These are phyloP conservation scores for Penicillium concentricum DNA, from an alignment of 2,329 filamentous ascomycete genomes.

Conservation along the genomic window DNA sequence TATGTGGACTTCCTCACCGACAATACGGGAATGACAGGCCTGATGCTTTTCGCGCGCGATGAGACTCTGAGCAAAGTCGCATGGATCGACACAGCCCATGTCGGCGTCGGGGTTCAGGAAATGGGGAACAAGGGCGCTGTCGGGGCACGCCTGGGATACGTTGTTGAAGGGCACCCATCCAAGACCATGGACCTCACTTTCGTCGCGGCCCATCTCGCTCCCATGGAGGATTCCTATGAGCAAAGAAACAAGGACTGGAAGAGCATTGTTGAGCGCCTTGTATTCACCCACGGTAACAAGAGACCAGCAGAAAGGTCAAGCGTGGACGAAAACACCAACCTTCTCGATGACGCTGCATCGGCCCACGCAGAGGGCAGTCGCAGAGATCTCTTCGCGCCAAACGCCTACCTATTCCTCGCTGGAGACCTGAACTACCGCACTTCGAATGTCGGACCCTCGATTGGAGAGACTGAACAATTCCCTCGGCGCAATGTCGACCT, in stretches of 20 bases:
- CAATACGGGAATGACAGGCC: slow-evolving; percentile 84
- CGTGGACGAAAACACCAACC: slow-evolving; percentile 32
- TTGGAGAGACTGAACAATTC: slow-evolving; percentile 59
- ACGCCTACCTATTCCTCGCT: slow-evolving; percentile 76
- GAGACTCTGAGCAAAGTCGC: slow-evolving; percentile 57
- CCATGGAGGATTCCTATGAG: slow-evolving; percentile 76
- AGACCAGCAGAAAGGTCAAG: slow-evolving; percentile 12
- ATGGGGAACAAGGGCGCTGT: slow-evolving; percentile 97
- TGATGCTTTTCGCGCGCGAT: slow-evolving; percentile 78
- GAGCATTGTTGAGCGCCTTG: slow-evolving; percentile 73
- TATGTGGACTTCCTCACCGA: slow-evolving; percentile 71
- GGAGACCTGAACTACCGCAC: slow-evolving; percentile 97
- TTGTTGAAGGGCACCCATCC: slow-evolving; percentile 36
- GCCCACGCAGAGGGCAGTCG: slow-evolving; percentile 30
- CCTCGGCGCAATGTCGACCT: slow-evolving; percentile 57
- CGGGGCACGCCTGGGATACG: slow-evolving; percentile 68
- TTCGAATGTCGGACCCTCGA: slow-evolving; percentile 61
- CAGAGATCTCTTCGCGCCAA: slow-evolving; percentile 67
- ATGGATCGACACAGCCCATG: slow-evolving; percentile 72
- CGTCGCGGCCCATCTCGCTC: slow-evolving; percentile 81
- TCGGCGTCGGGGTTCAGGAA: slow-evolving; percentile 79
- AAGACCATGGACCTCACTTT: slow-evolving; percentile 71
- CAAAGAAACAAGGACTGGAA: slow-evolving; percentile 86
- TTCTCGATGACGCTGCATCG: slow-evolving; percentile 28
- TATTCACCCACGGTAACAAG: slow-evolving; percentile 57